Conservation (phyloP, 2,329 filamentous ascomycete species). For the Metarhizium album region DNA sequence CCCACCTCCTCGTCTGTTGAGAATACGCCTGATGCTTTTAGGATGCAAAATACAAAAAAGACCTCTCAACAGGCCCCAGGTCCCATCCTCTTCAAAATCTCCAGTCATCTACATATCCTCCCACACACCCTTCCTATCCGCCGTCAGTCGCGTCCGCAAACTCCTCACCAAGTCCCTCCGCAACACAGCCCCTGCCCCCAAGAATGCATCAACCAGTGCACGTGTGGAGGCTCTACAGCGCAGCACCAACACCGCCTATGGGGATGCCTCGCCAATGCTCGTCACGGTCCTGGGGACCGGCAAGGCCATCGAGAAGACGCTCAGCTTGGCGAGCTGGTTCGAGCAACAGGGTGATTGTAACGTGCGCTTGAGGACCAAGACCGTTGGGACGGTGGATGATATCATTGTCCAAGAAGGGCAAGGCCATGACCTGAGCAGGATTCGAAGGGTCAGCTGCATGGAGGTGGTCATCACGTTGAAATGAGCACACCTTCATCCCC, state of each 20-base stretch:
- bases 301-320: conserved; percentile 51
- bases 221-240: conserved; percentile 33
- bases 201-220: conserved; percentile 32
- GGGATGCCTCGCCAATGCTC: background rate
- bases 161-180: conserved; percentile 45
- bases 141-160: conserved; percentile 53
- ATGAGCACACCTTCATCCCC: conserved; percentile 19
- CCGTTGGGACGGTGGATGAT: conserved; percentile 57
- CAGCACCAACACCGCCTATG: conserved; percentile 16
- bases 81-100: conserved; percentile 31
- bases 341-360: conserved; percentile 46
- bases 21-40: conserved; percentile 12
- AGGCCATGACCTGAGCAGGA: conserved; percentile 27
- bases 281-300: conserved; percentile 56
- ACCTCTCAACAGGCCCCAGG: conserved; percentile 30
- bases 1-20: background rate
- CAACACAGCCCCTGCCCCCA: conserved; percentile 33
- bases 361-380: conserved; percentile 51
- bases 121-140: conserved; percentile 56
- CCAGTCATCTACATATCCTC: conserved; percentile 53
- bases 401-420: conserved; percentile 35
- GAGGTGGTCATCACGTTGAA: conserved; percentile 37
- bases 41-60: conserved; percentile 40
- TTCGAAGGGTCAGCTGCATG: conserved; percentile 39
- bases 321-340: conserved; percentile 55